Percentiles rank a stretch among this genome's conserved stretches.
phyloP scores from a whole-genome alignment of 1,284 basidiomycete species.

The Neotropicomus parvogracilis region DNA sequence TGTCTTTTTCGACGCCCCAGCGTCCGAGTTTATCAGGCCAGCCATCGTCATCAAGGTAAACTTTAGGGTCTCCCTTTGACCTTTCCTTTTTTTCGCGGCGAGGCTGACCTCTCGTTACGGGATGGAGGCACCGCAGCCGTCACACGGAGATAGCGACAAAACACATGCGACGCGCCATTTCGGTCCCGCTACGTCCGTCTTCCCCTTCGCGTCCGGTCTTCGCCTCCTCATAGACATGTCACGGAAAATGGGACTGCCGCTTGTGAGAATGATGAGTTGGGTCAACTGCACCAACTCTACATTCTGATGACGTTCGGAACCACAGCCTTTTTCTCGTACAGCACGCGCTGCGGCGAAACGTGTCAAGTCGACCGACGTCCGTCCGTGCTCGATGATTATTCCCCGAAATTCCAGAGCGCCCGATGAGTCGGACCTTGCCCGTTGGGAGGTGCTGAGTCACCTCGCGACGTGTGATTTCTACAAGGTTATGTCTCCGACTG shows the following conservation, averaged over 20 bases:
- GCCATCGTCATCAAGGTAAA: neutral
- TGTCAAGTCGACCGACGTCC: no score
- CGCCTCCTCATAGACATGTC: no score
- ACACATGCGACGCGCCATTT: neutral
- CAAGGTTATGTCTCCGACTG: slow-evolving; percentile 10
- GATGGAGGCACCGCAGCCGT: neutral
- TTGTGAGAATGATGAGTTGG: no score
- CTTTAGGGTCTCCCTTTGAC: slow-evolving; percentile 1
- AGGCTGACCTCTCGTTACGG: neutral
- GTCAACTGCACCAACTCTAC: neutral
- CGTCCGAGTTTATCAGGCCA: neutral
- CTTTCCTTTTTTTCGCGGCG: slow-evolving; percentile 14
- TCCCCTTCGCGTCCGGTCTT: no score
- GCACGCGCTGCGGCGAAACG: slow-evolving; percentile 14
- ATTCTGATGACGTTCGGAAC: neutral
- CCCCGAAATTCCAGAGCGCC: neutral
- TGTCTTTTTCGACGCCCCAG: slow-evolving; percentile 5
- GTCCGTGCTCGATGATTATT: neutral
- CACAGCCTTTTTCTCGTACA: neutral
- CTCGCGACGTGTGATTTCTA: slow-evolving; percentile 6
- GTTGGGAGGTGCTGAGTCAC: neutral
- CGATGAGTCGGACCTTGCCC: slow-evolving; percentile 22
- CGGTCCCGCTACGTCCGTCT: no score
- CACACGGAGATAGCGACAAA: slow-evolving; percentile 3
- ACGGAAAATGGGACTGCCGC: no score